Percentiles rank a stretch among this genome's conserved stretches.
These are phyloP conservation scores for Thalassiosira mediterranea DNA, from an alignment of 352 stramenopile genomes.

Conservation along the genomic window DNA sequence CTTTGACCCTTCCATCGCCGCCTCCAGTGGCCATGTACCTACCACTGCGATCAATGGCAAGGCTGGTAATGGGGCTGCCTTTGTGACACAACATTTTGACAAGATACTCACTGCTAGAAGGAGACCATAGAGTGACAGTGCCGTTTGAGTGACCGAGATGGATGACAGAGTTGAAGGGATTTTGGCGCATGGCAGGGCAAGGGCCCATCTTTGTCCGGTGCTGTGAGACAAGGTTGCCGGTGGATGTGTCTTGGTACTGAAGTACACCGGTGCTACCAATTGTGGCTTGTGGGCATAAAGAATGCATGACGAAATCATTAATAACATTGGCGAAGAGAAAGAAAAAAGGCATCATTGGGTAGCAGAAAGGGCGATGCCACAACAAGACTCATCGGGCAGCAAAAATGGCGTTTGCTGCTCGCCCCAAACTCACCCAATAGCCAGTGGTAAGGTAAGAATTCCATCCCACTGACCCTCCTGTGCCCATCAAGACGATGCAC, in stretches of 20 bases:
- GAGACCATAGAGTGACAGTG: conserved; percentile 98
- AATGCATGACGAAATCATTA: no score
- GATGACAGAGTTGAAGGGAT: conserved; percentile 96
- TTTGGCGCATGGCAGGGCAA: conserved; percentile 92
- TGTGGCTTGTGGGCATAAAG: conserved; percentile 86
- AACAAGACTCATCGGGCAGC: no score
- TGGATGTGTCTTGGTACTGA: conserved; percentile 97
- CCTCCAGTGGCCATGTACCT: conserved; percentile 96
- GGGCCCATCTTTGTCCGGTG: conserved; percentile 91
- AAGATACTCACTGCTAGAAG: conserved; percentile 89
- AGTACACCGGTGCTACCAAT: conserved; percentile 90
- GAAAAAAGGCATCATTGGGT: background rate
- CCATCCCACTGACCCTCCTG: conserved; percentile 89
- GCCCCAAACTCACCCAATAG: conserved; percentile 85
- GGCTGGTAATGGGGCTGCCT: conserved; percentile 88
- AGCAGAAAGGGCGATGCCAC: background rate
- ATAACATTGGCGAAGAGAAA: no score
- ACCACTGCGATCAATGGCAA: conserved; percentile 92
- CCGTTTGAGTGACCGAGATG: conserved; percentile 96
- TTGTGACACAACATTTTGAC: conserved; percentile 98
- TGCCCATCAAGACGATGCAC: conserved; percentile 95
- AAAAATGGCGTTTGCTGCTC: no score
- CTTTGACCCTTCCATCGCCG: conserved; percentile 92
- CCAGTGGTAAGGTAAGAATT: conserved; percentile 99
- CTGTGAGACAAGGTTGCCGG: conserved; percentile 90